Percentiles rank a stretch among this genome's conserved stretches.
phyloP scores from a whole-genome alignment of 257 asterid species.

The Cruciata laevipes region DNA sequence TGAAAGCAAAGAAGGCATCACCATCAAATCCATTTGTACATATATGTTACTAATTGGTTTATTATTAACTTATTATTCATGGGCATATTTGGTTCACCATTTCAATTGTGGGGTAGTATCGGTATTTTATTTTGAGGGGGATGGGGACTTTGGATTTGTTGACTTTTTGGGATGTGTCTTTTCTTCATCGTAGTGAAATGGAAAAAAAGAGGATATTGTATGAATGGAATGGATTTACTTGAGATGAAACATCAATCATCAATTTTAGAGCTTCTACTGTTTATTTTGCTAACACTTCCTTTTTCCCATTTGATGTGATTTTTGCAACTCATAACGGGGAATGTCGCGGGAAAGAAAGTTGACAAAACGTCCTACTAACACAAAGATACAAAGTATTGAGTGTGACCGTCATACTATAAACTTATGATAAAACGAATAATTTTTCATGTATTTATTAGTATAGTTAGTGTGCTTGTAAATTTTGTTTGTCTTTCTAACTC shows the following conservation, averaged over 20 bases:
- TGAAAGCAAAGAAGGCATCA: constrained; percentile 14
- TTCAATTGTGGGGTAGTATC: not conserved
- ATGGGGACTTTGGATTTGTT: not conserved
- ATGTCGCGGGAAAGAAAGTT: constrained; percentile 4
- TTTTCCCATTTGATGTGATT: not conserved
- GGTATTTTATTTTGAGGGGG: not conserved
- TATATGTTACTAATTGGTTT: constrained; percentile 7
- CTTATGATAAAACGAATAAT: too few species aligned
- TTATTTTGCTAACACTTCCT: not conserved
- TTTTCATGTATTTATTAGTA: too few species aligned
- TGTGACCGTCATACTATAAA: too few species aligned
- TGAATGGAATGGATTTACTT: constrained; percentile 6
- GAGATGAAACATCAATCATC: constrained; percentile 22
- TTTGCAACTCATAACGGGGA: not conserved
- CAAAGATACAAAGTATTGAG: too few species aligned
- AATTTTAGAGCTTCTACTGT: constrained; percentile 13
- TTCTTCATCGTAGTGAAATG: constrained; percentile 1
- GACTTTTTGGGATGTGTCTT: constrained; percentile 10
- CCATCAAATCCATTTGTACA: constrained; percentile 5
- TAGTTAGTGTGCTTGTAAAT: too few species aligned
- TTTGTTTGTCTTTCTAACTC: too few species aligned
- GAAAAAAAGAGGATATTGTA: constrained; percentile 9
- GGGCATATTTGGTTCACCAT: not conserved
- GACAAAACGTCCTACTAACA: not conserved
- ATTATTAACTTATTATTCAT: not conserved